A percentile compares a stretch with the other conserved stretches of the same genome.
phyloP scores from a whole-genome alignment of 2,329 filamentous ascomycete species.

The Pseudohalonectria lignicola region DNA sequence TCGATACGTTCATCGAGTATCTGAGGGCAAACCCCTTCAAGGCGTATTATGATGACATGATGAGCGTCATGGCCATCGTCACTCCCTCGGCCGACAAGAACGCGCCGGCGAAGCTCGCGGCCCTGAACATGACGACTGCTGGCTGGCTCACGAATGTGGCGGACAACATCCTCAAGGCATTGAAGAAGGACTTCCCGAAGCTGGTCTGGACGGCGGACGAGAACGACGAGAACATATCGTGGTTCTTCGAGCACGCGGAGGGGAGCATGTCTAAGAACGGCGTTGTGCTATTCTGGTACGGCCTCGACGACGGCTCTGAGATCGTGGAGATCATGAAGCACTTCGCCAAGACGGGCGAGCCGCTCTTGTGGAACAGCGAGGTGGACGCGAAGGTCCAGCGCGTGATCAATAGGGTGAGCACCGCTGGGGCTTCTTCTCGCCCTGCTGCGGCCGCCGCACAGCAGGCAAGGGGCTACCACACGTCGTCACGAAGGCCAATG shows the following conservation, averaged over 20 bases:
- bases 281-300: slow-evolving; percentile 94
- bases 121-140: slow-evolving; percentile 85
- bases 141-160: slow-evolving; percentile 92
- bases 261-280: slow-evolving; percentile 79
- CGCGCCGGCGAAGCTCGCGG: slow-evolving; percentile 71
- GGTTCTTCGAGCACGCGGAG: slow-evolving; percentile 97
- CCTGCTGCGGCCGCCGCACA: slow-evolving; percentile 6
- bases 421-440: background rate
- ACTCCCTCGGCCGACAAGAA: slow-evolving; percentile 59
- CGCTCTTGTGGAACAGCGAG: slow-evolving; percentile 49
- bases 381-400: background rate
- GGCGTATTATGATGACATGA: slow-evolving; percentile 86
- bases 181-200: slow-evolving; percentile 88
- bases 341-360: slow-evolving; percentile 70
- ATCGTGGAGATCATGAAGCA: slow-evolving; percentile 76
- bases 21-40: slow-evolving; percentile 72
- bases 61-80: slow-evolving; percentile 87
- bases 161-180: slow-evolving; percentile 86
- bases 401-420: background rate
- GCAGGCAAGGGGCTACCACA: slow-evolving; percentile 61
- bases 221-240: slow-evolving; percentile 91
- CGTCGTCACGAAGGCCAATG: slow-evolving; percentile 32
- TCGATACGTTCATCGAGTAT: slow-evolving; percentile 76
- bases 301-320: slow-evolving; percentile 70
- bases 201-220: slow-evolving; percentile 95